phyloP scores from a whole-genome alignment of 495 filamentous ascomycete species.

The Penicillium silybi region DNA sequence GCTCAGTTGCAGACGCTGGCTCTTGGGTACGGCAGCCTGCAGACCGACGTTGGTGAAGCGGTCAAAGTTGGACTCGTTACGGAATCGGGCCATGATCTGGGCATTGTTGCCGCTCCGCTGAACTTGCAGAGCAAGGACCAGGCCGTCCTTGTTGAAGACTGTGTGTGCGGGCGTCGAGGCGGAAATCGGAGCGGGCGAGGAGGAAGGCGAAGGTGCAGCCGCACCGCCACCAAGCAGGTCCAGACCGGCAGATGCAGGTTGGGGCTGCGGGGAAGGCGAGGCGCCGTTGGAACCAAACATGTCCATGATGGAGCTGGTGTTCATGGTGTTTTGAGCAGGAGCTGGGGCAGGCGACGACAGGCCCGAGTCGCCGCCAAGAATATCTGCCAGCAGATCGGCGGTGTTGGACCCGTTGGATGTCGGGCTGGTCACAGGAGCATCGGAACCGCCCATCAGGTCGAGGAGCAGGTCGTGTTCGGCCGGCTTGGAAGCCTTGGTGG shows the following conservation, averaged over 20 bases:
- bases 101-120: slow-evolving; percentile 68
- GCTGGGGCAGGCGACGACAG: slow-evolving; percentile 52
- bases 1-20: slow-evolving; percentile 84
- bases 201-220: slow-evolving; percentile 35
- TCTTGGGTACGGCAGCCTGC: slow-evolving; percentile 94
- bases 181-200: slow-evolving; percentile 39
- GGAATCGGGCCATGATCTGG: slow-evolving; percentile 79
- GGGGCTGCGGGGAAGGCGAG: slow-evolving; percentile 35
- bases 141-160: slow-evolving; percentile 81
- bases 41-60: slow-evolving; percentile 68
- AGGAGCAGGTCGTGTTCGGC: slow-evolving; percentile 88
- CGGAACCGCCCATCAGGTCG: slow-evolving; percentile 86
- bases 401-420: slow-evolving; percentile 69
- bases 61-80: slow-evolving; percentile 63
- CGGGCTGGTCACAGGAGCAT: slow-evolving; percentile 48
- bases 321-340: slow-evolving; percentile 48
- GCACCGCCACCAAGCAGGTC: slow-evolving; percentile 47
- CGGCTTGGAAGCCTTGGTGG: slow-evolving; percentile 68
- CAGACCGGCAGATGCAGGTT: slow-evolving; percentile 41
- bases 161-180: slow-evolving; percentile 47
- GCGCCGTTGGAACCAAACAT: slow-evolving; percentile 54
- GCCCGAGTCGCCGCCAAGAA: slow-evolving; percentile 53
- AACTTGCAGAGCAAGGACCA: slow-evolving; percentile 73
- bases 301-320: slow-evolving; percentile 81
- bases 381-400: slow-evolving; percentile 83